These are phyloP conservation scores for Lactarius quietus DNA, from an alignment of 768 basidiomycete genomes.

Conservation along the genomic window DNA sequence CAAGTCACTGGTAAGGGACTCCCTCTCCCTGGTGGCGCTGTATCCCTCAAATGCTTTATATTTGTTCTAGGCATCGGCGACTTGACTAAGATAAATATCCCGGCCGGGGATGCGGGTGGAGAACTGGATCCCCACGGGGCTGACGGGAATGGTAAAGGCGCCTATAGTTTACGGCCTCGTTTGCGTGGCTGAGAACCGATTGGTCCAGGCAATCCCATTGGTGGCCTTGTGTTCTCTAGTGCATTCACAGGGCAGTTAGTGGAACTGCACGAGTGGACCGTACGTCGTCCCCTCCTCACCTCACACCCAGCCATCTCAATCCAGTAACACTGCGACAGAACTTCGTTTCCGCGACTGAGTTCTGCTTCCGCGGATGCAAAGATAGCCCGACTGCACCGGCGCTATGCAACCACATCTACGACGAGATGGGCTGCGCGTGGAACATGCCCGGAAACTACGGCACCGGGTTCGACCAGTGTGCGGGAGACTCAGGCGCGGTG, in stretches of 20 bases:
- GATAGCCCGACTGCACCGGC: constrained; percentile 45
- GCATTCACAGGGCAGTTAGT: constrained; percentile 52
- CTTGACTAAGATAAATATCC: constrained; percentile 62
- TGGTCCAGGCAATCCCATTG: constrained; percentile 51
- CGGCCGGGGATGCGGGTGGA: constrained; percentile 56
- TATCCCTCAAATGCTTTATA: neutral
- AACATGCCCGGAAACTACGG: constrained; percentile 54
- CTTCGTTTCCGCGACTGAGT: constrained; percentile 55
- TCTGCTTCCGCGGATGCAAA: constrained; percentile 73
- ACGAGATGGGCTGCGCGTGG: constrained; percentile 56
- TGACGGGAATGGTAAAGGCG: constrained; percentile 45
- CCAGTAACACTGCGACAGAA: constrained; percentile 40
- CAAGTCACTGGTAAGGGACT: constrained; percentile 31
- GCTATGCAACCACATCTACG: constrained; percentile 60
- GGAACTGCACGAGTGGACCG: constrained; percentile 74
- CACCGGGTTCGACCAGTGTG: constrained; percentile 42
- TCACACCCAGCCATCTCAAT: neutral
- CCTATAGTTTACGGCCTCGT: neutral
- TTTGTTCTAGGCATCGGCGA: constrained; percentile 52
- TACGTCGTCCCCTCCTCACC: constrained; percentile 30
- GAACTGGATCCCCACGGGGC: constrained; percentile 71
- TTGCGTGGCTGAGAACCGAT: neutral
- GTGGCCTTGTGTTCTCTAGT: constrained; percentile 67
- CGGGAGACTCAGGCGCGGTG: constrained; percentile 50
- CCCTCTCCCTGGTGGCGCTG: neutral